Evolutionary conservation across 2,329 filamentous ascomycete species (phyloP), one percentile per base, ranked within the genome.

Genomic region (Paraphaeosphaeria minitans): DNA sequence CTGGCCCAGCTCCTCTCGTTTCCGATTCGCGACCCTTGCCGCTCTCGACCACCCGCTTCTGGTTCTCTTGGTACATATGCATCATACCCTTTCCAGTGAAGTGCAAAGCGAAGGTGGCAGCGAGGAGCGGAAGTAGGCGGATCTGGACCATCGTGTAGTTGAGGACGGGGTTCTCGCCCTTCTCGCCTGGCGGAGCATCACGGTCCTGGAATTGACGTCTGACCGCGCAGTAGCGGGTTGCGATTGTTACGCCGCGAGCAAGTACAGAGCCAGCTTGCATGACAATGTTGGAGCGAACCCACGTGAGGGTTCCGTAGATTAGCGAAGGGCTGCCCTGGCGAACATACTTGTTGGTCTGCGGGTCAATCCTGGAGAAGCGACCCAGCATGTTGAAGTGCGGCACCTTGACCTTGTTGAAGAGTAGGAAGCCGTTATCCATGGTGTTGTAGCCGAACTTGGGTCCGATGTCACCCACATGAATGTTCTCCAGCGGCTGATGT

Each of bases 111-210:
- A 89, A 93, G 1, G 89, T 90, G 1, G 89, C 84, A 0, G 90
- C 90, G 9, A 93, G 80, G 3, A 93, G 81, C 1, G 90, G 89
- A 22, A 93, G 79, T 2, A 93, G 80, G 49, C 90, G 85, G 69
- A 89, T 85, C 73, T 92, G 89, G 8, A 93, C 90, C 86, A 91
- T 92, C 62, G 89, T 91, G 77, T 93, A 93, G 80, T 93, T 89
- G 29, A 93, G 80, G 1, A 93, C 90, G 67, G 89, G 88, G 72
- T 87, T 92, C 79, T 93, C 90, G 5, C 84, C 85, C 24, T 79
- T 74, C 61, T 83, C 80, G 41, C 79, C 80, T 39, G 83, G 80
- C 29, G 83, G 81, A 6, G 87, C 85, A 75, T 92, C 90, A 5
- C 86, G 84, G 66, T 93, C 90, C 73, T 91, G 87, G 80, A 93